Base-by-base conservation (phyloP, 331 rosid species). In the Acacia pycnantha region DNA sequence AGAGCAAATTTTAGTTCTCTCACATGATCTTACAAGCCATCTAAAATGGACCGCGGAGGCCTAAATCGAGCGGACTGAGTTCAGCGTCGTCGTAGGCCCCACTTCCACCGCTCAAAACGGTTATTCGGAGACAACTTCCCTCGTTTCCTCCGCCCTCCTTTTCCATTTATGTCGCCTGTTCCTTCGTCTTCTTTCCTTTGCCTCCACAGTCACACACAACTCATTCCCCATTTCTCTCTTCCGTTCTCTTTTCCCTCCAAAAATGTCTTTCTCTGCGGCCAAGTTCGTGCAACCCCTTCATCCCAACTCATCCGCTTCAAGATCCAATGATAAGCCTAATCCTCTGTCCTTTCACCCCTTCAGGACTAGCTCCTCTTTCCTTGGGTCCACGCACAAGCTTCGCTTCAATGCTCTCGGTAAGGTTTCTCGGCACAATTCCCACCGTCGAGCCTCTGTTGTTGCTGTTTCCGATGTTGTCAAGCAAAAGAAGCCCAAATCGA, bases 391-490 rank as follows among this genome's bases (percentile, higher is more conserved):
- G 43, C 87, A 29, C 80, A 88, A 83, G 56, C 86, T 90, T 81
- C 91, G 89, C 29, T 71, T 81, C 85, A 75, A 59, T 71, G 51
- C 91, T 83, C 76, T 88, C 16, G 21, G 82, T 59, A 66, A 62
- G 31, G 33, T 80, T 68, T 27, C 31, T 84, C 24, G 14, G 58
- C 73, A 11, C 67, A 83, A 43, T 70, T 6, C 12, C 70, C 85
- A 41, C 83, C 89, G 81, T 65, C 90, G 86, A 82, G 84, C 90
- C 64, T 56, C 84, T 27, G 88, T 83, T 64, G 89, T 83, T 73
- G 88, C 97, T n/a, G 93, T 94, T 58, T 90, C 97, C 47, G 85
- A 89, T 29, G 90, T 82, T 67, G 85, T 89, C 81, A 90, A 82
- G 86, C 85, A 81, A 76, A 91, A 86, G 82, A 88, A 91, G 84